These are phyloP conservation scores for Eimeria zaria DNA, from an alignment of 169 alveolate genomes.

Conservation along the genomic window DNA sequence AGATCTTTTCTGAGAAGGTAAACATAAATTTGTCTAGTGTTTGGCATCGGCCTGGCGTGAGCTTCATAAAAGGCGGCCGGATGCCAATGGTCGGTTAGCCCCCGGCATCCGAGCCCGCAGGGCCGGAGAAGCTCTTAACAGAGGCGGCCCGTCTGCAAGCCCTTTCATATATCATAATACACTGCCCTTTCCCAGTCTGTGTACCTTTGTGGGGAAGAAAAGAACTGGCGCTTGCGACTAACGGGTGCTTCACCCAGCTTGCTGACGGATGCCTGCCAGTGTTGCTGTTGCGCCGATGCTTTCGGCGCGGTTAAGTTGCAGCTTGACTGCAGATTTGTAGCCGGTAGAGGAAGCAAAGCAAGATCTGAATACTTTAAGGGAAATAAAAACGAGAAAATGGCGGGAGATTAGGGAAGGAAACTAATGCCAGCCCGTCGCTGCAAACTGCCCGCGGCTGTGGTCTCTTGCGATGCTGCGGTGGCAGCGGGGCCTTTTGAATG, in stretches of 20 bases:
- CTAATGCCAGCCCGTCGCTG: conserved; percentile 24
- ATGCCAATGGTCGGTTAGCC: not conserved
- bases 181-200: not conserved
- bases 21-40: not conserved
- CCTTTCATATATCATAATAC: not conserved
- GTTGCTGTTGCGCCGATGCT: conserved; percentile 24
- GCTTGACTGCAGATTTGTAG: not conserved
- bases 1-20: not conserved
- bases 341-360: not conserved
- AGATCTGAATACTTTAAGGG: not conserved
- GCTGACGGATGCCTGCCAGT: conserved; percentile 34
- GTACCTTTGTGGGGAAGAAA: conserved; percentile 6
- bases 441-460: conserved; percentile 48
- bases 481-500: conserved; percentile 39
- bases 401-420: conserved; percentile 1
- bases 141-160: conserved; percentile 4
- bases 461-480: conserved; percentile 24
- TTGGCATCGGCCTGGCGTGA: not conserved
- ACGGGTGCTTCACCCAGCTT: conserved; percentile 40
- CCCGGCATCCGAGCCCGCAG: not conserved
- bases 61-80: not conserved
- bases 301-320: conserved; percentile 14
- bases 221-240: not conserved
- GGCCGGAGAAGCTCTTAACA: not conserved
- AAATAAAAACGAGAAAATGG: not conserved